Evolutionary conservation across 192 early-diverging fungal species (phyloP), one percentile per base, ranked within the genome.

Genomic region (Coemansia biformis): DNA sequence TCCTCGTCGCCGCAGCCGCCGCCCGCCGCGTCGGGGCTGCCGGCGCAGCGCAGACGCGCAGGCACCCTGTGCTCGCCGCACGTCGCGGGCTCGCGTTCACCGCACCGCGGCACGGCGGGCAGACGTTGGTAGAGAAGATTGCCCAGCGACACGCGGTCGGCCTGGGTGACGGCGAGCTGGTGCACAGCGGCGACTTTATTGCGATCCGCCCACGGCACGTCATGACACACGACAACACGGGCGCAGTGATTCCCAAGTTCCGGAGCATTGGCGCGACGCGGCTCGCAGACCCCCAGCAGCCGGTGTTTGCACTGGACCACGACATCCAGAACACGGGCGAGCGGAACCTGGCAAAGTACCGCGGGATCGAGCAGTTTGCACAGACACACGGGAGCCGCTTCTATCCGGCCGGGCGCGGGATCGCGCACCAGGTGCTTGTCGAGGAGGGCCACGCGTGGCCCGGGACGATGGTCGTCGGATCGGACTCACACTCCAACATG

Each of bases 401-500:
- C 59, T 96, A 96, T 48, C 92, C 92, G 17, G 93, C 96, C 31
- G 96, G 93, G 8, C 83, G 91, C 15, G 96, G 96, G 43, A 99
- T 99, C 51, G 96, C 93, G 15, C 96, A 99, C 50, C 96, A 99
- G 73, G 85, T 96, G 54, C 84, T 99, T 75, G 84, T 96, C 28
- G 96, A 98, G 66, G 91, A 96, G 66, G 96, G 93, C 19, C 95
- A 96, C 53, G 91, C 92, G 3, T 93, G 92, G 65, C 96, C 96
- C 2, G 73, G 82, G 43, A 86, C 93, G 9, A 81, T 99, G 75
- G 89, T 90, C 17, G 93, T 99, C 4, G 96, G 92, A 1, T 94
- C 91, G 1, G 96, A 99, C 67, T 99, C 96, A 7, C 96, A 99
- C 60, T 96, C 96, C 5, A 99, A 99, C 76, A 99, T 96, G 91